phyloP scores from a whole-genome alignment of 2,329 filamentous ascomycete species.

The Venturia carpophila region DNA sequence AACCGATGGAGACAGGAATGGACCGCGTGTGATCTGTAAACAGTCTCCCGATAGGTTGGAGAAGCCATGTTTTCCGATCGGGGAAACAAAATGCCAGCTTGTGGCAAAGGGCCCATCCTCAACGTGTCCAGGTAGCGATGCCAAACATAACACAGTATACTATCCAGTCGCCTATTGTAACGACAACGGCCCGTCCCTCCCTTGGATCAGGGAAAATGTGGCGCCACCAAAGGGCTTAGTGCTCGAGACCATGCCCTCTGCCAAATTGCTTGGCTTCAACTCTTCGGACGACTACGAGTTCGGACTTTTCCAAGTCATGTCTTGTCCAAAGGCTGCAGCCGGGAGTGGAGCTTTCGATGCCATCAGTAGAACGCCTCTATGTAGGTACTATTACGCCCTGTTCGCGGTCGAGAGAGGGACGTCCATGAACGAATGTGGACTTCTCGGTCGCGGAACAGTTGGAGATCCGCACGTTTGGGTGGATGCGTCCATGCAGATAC shows the following conservation, averaged over 20 bases:
- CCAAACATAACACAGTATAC: not conserved
- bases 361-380: not conserved
- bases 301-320: not conserved
- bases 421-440: not conserved
- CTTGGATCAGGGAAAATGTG: not conserved
- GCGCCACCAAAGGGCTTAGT: not conserved
- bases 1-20: too few relatives aligned
- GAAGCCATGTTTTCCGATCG: not conserved
- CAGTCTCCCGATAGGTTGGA: not conserved
- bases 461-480: constrained; percentile 2
- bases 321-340: not conserved
- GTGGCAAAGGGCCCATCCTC: too few relatives aligned
- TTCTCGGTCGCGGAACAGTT: not conserved
- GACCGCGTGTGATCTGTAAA: not conserved
- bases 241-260: not conserved
- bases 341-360: not conserved
- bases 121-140: too few relatives aligned
- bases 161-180: not conserved
- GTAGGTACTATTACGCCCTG: not conserved
- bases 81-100: too few relatives aligned
- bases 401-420: not conserved
- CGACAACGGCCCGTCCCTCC: not conserved
- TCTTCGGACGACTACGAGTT: not conserved
- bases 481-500: not conserved
- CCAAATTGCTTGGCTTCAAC: not conserved